Evolutionary conservation across 2,329 filamentous ascomycete genomes (phyloP).

Genomic region (Bimuria novae-zelandiae): DNA sequence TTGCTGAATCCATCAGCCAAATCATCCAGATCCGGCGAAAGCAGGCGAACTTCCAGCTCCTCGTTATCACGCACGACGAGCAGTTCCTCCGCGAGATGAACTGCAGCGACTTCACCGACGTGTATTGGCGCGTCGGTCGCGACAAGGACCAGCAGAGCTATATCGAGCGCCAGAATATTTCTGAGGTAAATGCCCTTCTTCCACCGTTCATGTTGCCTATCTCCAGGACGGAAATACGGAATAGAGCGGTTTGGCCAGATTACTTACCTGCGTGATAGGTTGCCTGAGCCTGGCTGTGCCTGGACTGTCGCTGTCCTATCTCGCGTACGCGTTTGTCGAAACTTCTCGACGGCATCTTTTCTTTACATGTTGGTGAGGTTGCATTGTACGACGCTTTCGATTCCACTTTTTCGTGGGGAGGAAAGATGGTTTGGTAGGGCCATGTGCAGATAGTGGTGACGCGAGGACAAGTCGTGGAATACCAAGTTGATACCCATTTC

Average conservation of each 20-base stretch:
- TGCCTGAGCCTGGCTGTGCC: slow-evolving; percentile 3
- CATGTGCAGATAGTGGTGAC: too few relatives aligned
- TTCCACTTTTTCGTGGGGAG: too few relatives aligned
- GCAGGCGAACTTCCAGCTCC: slow-evolving; percentile 95
- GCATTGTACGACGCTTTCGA: background rate
- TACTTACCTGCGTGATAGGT: slow-evolving; percentile 4
- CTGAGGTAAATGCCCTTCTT: slow-evolving; percentile 35
- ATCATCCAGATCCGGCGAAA: slow-evolving; percentile 84
- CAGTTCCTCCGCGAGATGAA: slow-evolving; percentile 94
- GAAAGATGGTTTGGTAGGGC: too few relatives aligned
- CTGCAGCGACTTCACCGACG: slow-evolving; percentile 89
- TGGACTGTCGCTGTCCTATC: background rate
- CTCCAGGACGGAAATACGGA: background rate
- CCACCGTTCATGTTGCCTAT: background rate
- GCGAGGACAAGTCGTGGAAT: too few relatives aligned
- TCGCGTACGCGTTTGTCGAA: too few relatives aligned
- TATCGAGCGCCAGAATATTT: slow-evolving; percentile 67
- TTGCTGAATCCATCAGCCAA: slow-evolving; percentile 81
- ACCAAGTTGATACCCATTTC: too few relatives aligned
- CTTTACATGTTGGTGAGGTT: too few relatives aligned
- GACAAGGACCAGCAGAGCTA: slow-evolving; percentile 85
- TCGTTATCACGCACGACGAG: slow-evolving; percentile 98
- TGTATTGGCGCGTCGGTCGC: slow-evolving; percentile 84
- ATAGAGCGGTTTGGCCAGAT: background rate
- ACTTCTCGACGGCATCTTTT: too few relatives aligned